A percentile compares a stretch with the other conserved stretches of the same genome.
phyloP scores from a whole-genome alignment of 2,329 filamentous ascomycete genomes.

The Aureobasidium subglaciale region DNA sequence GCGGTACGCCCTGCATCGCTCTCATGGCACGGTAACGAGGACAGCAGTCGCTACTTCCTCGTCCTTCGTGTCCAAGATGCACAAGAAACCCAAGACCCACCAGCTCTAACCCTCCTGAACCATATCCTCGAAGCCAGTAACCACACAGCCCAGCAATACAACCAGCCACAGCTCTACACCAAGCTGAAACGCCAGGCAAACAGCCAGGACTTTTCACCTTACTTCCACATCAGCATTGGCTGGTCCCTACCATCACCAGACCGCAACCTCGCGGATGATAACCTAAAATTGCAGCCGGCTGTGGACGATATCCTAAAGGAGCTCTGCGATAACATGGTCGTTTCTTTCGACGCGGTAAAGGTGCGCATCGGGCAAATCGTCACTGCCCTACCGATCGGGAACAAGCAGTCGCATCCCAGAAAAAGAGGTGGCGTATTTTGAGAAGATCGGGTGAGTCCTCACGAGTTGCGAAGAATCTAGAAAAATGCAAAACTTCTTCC shows the following conservation, averaged over 20 bases:
- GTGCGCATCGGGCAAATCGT: slow-evolving; percentile 40
- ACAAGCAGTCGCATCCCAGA: neutral
- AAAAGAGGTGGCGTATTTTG: neutral
- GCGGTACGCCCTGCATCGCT: slow-evolving; percentile 39
- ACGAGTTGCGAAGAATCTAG: too few relatives aligned
- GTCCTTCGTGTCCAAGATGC: slow-evolving; percentile 26
- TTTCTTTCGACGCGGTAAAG: slow-evolving; percentile 38
- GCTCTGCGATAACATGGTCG: slow-evolving; percentile 19
- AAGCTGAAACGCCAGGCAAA: slow-evolving; percentile 15
- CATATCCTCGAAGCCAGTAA: slow-evolving; percentile 63
- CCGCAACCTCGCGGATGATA: neutral
- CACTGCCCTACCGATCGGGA: slow-evolving; percentile 20
- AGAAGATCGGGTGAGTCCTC: neutral
- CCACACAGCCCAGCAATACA: slow-evolving; percentile 48
- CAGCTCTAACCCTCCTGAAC: slow-evolving; percentile 29
- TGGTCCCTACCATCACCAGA: slow-evolving; percentile 57
- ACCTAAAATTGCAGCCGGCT: slow-evolving; percentile 16
- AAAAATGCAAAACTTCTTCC: too few relatives aligned
- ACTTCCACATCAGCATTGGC: slow-evolving; percentile 82
- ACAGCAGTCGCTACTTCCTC: slow-evolving; percentile 71
- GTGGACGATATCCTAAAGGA: slow-evolving; percentile 16
- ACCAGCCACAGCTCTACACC: slow-evolving; percentile 65
- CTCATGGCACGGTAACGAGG: slow-evolving; percentile 61
- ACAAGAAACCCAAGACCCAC: slow-evolving; percentile 10
- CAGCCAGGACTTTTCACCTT: slow-evolving; percentile 31